A percentile compares a stretch with the other conserved stretches of the same genome.
Conservation (phyloP, 2,329 filamentous ascomycete species). For the Phyllosticta capitalensis region DNA sequence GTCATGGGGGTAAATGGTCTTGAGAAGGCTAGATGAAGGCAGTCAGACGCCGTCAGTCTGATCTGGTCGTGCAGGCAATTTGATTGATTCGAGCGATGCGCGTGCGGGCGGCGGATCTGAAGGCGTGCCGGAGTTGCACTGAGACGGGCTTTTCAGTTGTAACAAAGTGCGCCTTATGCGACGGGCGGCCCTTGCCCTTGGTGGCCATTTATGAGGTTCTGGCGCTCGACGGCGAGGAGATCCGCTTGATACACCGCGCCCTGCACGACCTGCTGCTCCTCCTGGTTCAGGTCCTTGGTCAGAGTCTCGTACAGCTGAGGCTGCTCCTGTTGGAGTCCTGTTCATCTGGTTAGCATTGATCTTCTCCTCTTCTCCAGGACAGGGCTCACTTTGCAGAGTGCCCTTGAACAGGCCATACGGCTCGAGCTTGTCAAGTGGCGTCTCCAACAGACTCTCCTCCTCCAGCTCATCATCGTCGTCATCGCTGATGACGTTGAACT, state of each 20-base stretch:
- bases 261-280: slow-evolving; percentile 76
- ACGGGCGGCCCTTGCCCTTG: background rate
- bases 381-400: slow-evolving; percentile 66
- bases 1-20: background rate
- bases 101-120: background rate
- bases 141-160: background rate
- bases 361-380: background rate
- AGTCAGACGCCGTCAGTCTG: background rate
- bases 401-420: slow-evolving; percentile 84
- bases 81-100: background rate
- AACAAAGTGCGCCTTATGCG: background rate
- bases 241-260: slow-evolving; percentile 65
- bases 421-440: slow-evolving; percentile 89
- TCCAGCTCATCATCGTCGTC: slow-evolving; percentile 86
- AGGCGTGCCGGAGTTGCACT: background rate
- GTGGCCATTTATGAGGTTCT: slow-evolving; percentile 10
- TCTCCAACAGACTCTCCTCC: slow-evolving; percentile 86
- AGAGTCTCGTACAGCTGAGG: slow-evolving; percentile 79
- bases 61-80: background rate
- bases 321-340: slow-evolving; percentile 82
- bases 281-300: slow-evolving; percentile 65
- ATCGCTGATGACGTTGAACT: slow-evolving; percentile 63
- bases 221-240: slow-evolving; percentile 36
- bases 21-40: background rate
- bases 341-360: slow-evolving; percentile 21